Conservation (phyloP, 768 basidiomycete genomes). For the Rhodotorula diobovata region DNA sequence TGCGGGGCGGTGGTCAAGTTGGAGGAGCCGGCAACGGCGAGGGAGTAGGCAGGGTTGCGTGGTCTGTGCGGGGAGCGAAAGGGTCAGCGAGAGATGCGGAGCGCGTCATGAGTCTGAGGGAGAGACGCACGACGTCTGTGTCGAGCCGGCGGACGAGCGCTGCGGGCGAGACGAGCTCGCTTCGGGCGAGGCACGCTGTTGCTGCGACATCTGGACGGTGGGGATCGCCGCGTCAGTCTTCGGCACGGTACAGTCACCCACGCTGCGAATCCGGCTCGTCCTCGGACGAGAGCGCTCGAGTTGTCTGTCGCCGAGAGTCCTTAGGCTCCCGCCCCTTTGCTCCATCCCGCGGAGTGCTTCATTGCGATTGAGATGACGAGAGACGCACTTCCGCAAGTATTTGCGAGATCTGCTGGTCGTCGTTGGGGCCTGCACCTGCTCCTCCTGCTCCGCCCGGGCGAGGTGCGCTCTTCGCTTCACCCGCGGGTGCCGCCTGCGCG, state of each 20-base stretch:
- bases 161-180: neutral
- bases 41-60: neutral
- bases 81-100: too few relatives aligned
- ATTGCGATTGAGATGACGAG: neutral
- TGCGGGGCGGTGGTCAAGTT: too few relatives aligned
- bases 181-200: neutral
- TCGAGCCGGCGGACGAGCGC: neutral
- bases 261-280: too few relatives aligned
- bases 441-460: neutral
- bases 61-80: neutral
- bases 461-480: too few relatives aligned
- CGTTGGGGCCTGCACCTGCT: neutral
- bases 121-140: neutral
- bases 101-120: too few relatives aligned
- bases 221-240: neutral
- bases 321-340: too few relatives aligned
- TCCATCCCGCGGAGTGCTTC: too few relatives aligned
- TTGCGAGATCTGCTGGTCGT: constrained; percentile 6
- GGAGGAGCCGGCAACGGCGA: neutral
- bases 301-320: too few relatives aligned
- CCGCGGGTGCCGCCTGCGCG: too few relatives aligned
- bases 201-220: neutral
- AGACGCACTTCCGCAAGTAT: constrained; percentile 16
- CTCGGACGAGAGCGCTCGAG: too few relatives aligned
- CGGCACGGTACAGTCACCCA: too few relatives aligned